phyloP scores from a whole-genome alignment of 345 rosid species.

The Gossypium herbaceum region DNA sequence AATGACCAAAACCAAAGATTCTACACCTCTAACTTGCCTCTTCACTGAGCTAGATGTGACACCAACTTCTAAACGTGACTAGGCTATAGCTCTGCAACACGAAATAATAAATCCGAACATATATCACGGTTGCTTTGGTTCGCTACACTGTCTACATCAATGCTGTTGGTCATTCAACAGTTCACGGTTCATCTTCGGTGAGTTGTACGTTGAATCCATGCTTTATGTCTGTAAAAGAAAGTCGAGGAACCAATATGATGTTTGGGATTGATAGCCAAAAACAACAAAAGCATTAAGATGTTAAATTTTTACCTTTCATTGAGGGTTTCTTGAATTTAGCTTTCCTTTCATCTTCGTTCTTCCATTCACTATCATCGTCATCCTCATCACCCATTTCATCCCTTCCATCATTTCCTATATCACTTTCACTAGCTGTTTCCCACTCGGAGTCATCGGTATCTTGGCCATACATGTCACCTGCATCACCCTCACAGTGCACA shows the following conservation, averaged over 20 bases:
- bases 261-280: constrained; percentile 5
- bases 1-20: constrained; percentile 19
- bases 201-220: constrained; percentile 53
- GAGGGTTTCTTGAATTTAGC: constrained; percentile 46
- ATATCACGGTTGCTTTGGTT: neutral
- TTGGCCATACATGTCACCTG: constrained; percentile 60
- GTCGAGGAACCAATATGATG: constrained; percentile 14
- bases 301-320: constrained; percentile 39
- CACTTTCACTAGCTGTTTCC: constrained; percentile 98
- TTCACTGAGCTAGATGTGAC: neutral
- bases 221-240: constrained; percentile 48
- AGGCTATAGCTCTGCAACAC: neutral
- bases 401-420: constrained; percentile 81
- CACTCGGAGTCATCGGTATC: constrained; percentile 90
- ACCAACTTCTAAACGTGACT: constrained; percentile 6
- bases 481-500: constrained; percentile 65
- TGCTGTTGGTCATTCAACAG: neutral
- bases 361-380: constrained; percentile 64
- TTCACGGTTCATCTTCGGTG: constrained; percentile 49
- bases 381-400: constrained; percentile 75
- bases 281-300: constrained; percentile 10
- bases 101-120: neutral
- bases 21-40: constrained; percentile 6
- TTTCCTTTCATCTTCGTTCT: constrained; percentile 49
- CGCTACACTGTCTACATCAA: neutral